Conservation (phyloP, 805 yeast species). For the Lachancea meyersii region DNA sequence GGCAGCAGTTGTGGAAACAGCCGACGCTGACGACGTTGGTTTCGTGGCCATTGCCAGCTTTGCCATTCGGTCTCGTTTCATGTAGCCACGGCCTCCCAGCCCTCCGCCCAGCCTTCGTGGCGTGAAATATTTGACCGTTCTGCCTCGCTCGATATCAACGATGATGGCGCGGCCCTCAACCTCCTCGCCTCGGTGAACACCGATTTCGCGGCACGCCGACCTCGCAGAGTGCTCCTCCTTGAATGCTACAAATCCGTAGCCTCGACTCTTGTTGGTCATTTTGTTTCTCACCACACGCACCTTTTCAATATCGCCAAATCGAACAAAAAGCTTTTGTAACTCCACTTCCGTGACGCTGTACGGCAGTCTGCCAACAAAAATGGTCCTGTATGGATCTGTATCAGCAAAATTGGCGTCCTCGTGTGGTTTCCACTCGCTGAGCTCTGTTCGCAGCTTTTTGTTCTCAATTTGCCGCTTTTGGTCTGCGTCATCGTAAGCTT, state of each 20-base stretch:
- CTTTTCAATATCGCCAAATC: constrained; percentile 66
- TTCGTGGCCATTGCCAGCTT: not conserved
- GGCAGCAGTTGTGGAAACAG: not conserved
- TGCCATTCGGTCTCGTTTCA: constrained; percentile 26
- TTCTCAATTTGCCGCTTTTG: constrained; percentile 18
- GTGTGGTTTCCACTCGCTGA: constrained; percentile 47
- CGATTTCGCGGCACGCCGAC: constrained; percentile 51
- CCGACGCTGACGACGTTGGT: not conserved
- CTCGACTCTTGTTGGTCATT: constrained; percentile 51
- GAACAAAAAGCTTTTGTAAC: constrained; percentile 51
- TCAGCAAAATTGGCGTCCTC: constrained; percentile 52
- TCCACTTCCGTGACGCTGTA: constrained; percentile 63
- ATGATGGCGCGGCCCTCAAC: constrained; percentile 49
- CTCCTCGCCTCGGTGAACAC: constrained; percentile 40
- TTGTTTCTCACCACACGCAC: constrained; percentile 53
- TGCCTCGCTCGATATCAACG: constrained; percentile 69
- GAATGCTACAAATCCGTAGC: constrained; percentile 80
- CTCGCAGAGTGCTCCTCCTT: constrained; percentile 54
- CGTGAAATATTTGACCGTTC: constrained; percentile 59
- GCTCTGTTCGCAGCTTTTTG: constrained; percentile 33
- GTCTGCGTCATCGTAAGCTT: constrained; percentile 24
- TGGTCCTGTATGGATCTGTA: constrained; percentile 66
- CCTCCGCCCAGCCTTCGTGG: constrained; percentile 87
- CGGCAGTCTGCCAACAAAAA: constrained; percentile 69
- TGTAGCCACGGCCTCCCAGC: constrained; percentile 75